These are phyloP conservation scores for Blastomyces emzantsi DNA, from an alignment of 2,329 filamentous ascomycete genomes.

Conservation along the genomic window DNA sequence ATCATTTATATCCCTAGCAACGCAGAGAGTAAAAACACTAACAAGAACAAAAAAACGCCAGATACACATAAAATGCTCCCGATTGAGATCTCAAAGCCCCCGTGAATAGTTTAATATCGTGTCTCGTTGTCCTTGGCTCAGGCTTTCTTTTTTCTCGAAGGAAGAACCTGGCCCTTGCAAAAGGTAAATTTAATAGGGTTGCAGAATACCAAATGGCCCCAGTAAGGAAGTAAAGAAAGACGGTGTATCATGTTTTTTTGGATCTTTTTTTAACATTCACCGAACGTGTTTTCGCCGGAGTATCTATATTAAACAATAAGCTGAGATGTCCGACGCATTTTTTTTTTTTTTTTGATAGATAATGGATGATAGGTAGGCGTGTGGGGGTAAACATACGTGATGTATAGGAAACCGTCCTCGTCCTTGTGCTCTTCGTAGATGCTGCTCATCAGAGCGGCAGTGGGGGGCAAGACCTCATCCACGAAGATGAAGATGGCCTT, in stretches of 20 bases:
- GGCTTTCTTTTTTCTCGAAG: background rate
- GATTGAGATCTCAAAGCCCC: conserved; percentile 3
- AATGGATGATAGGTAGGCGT: background rate
- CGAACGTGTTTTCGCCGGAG: conserved; percentile 99
- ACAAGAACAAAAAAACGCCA: conserved; percentile 4
- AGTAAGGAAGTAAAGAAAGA: background rate
- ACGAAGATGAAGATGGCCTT: conserved; percentile 99
- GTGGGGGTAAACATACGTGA: conserved; percentile 56
- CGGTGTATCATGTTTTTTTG: background rate
- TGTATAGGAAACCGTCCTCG: conserved; percentile 87
- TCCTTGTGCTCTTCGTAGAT: conserved; percentile 99
- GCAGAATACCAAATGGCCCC: background rate
- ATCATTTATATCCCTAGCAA: conserved; percentile 8
- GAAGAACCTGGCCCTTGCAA: background rate
- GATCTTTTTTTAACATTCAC: conserved; percentile 33
- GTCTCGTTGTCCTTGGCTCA: background rate
- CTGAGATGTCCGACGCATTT: background rate
- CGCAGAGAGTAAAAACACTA: background rate
- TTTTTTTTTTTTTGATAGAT: background rate
- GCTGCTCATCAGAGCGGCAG: conserved; percentile 95
- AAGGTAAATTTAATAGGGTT: background rate
- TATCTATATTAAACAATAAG: conserved; percentile 47
- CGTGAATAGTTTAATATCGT: conserved; percentile 3
- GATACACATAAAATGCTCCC: conserved; percentile 10
- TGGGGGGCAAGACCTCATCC: conserved; percentile 93